A percentile compares a stretch with the other conserved stretches of the same genome.
These are phyloP conservation scores for Manihot esculenta DNA, from an alignment of 441 rosid species.

Conservation along the genomic window DNA sequence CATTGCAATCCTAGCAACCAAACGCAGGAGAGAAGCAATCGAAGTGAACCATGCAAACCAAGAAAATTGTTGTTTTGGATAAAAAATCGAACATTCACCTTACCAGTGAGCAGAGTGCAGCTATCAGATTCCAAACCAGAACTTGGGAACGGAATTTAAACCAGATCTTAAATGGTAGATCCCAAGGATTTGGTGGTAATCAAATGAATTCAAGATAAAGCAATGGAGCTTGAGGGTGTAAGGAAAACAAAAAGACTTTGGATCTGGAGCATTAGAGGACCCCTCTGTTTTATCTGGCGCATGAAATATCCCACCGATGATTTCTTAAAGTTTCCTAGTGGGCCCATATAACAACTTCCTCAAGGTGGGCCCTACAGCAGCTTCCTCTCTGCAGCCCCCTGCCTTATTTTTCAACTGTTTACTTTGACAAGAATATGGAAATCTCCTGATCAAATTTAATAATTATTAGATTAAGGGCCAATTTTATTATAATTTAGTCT, in stretches of 20 bases:
- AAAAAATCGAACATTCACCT: background rate
- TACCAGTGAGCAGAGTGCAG: background rate
- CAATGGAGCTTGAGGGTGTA: background rate
- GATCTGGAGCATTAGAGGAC: slow-evolving; percentile 20
- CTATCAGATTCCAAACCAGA: background rate
- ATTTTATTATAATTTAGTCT: too few relatives aligned
- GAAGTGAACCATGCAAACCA: background rate
- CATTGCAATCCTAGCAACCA: background rate
- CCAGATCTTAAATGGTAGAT: slow-evolving; percentile 33
- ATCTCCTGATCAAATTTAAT: too few relatives aligned
- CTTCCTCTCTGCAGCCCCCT: too few relatives aligned
- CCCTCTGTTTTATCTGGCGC: slow-evolving; percentile 2
- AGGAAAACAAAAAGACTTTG: slow-evolving; percentile 7
- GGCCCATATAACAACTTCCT: too few relatives aligned
- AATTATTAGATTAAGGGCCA: too few relatives aligned
- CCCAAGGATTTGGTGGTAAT: slow-evolving; percentile 9
- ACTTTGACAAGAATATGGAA: too few relatives aligned
- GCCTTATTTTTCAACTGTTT: too few relatives aligned
- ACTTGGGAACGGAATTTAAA: background rate
- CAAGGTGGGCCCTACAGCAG: too few relatives aligned
- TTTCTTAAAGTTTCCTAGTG: too few relatives aligned
- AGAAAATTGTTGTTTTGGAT: background rate
- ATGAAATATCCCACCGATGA: too few relatives aligned
- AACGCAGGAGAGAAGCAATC: background rate
- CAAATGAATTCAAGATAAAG: too few relatives aligned